A percentile compares a stretch with the other conserved stretches of the same genome.
Conservation (phyloP, 371 early-diverging fungal genomes). For the Haplosporangium sp. region DNA sequence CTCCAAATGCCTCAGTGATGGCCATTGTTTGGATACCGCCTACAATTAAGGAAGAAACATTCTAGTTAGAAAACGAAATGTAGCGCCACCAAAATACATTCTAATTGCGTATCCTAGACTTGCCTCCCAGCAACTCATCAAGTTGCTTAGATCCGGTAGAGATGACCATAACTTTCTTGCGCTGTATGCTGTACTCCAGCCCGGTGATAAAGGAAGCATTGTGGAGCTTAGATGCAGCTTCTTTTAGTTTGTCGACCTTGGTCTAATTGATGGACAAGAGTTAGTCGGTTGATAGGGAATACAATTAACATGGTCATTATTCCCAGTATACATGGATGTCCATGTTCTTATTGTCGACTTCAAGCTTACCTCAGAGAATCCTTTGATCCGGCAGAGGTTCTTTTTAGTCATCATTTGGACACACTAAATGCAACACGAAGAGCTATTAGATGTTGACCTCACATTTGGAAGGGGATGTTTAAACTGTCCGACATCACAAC, state of each 20-base stretch:
- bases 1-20: slow-evolving; percentile 89
- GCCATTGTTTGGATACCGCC: slow-evolving; percentile 93
- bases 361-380: slow-evolving; percentile 72
- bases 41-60: slow-evolving; percentile 8
- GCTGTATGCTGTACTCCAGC: slow-evolving; percentile 79
- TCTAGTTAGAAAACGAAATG: not conserved
- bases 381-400: slow-evolving; percentile 79
- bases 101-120: slow-evolving; percentile 2
- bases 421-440: slow-evolving; percentile 59
- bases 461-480: not conserved
- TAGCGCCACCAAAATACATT: not conserved
- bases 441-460: not conserved
- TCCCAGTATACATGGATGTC: not conserved
- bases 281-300: not conserved
- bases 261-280: slow-evolving; percentile 21
- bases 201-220: slow-evolving; percentile 84
- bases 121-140: slow-evolving; percentile 88
- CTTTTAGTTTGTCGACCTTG: slow-evolving; percentile 91
- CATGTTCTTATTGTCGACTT: not conserved
- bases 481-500: no score
- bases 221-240: slow-evolving; percentile 70
- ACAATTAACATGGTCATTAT: not conserved
- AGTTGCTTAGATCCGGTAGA: slow-evolving; percentile 93
- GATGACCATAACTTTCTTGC: slow-evolving; percentile 84
- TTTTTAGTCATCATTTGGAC: slow-evolving; percentile 86